Base-by-base conservation (phyloP, 257 asterid species). In the Nicotiana knightiana region DNA sequence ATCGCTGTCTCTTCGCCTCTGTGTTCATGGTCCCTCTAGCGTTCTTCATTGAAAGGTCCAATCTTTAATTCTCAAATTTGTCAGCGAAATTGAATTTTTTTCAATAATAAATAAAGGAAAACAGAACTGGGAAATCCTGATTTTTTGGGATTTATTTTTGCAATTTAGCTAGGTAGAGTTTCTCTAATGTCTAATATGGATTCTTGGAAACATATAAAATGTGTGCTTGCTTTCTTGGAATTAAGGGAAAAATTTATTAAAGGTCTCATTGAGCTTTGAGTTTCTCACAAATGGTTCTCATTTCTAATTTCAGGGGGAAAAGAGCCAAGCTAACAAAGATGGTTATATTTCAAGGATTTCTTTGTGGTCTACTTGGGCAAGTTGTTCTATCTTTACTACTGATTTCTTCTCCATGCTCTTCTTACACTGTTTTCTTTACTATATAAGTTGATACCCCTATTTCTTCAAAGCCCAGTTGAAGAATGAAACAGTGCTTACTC, bases 311-410 rank as follows among this genome's bases (percentile, higher is more conserved):
- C 76, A 94, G 98, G 93, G 89, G 84, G 0, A 92, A 84, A 83
- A 85, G 92, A 85, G 92, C 92, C 16, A 91, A 91, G 86, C 54
- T 94, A 35, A 88, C 96, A 11, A 32, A 87, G 90, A 89, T 53
- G 73, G 86, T 80, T 64, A 77, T 82, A 10, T 86, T 86, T 3
- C 89, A 87, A 6, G 91, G 86, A 4, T 90, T 88, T 81, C 84
- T 92, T 5, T 88, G 91, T 79, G 97, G 95, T 39, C 79, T 94
- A 71, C 81, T 91, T 59, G 97, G 93, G 93, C 84, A 80, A 83
- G 87, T 53, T 32, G n/a, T 24, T 75, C 37, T 33, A 30, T 59
- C 16, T 15, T 55, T 5, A 30, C 12, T 65, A 12, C 24, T 46
- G 62, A 21, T 48, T 26, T 15, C 9, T 26, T 26, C 26, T 13